Percentiles rank a stretch among this genome's conserved stretches.
These are phyloP conservation scores for Aspergillus carbonarius DNA, from an alignment of 2,329 filamentous ascomycete genomes.

Conservation along the genomic window DNA sequence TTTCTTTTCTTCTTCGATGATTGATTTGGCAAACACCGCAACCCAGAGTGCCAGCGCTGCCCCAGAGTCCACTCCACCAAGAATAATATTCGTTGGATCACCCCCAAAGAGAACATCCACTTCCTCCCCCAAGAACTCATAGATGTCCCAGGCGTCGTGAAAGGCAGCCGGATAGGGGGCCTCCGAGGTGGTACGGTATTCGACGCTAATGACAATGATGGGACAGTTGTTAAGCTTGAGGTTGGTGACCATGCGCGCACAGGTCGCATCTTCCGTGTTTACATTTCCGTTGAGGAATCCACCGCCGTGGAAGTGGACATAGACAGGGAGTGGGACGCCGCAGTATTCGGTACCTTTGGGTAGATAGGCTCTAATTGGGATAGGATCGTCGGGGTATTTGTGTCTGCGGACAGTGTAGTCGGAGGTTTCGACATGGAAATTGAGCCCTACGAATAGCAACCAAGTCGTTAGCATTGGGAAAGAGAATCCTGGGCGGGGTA, in stretches of 20 bases:
- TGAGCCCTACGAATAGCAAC: too few relatives aligned
- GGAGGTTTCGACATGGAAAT: background rate
- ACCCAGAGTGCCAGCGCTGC: conserved; percentile 47
- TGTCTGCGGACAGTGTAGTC: background rate
- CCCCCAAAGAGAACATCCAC: conserved; percentile 38
- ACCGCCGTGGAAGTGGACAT: conserved; percentile 56
- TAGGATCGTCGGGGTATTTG: background rate
- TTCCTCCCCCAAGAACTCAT: conserved; percentile 54
- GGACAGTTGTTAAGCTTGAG: conserved; percentile 22
- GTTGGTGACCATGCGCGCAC: conserved; percentile 47
- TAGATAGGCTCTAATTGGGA: background rate
- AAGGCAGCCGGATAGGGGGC: conserved; percentile 53
- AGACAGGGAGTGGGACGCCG: conserved; percentile 46
- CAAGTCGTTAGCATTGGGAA: too few relatives aligned
- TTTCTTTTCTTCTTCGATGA: conserved; percentile 29
- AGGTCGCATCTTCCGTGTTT: conserved; percentile 54
- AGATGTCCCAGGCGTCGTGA: conserved; percentile 55
- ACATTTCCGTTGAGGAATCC: conserved; percentile 59
- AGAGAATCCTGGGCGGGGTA: too few relatives aligned
- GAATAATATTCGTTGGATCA: conserved; percentile 41
- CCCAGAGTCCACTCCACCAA: conserved; percentile 54
- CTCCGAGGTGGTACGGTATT: conserved; percentile 61
- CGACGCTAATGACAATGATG: conserved; percentile 54
- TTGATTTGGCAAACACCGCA: conserved; percentile 41
- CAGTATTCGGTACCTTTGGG: background rate